These are phyloP conservation scores for Myxozyma geophila DNA, from an alignment of 805 yeast genomes.

Conservation along the genomic window DNA sequence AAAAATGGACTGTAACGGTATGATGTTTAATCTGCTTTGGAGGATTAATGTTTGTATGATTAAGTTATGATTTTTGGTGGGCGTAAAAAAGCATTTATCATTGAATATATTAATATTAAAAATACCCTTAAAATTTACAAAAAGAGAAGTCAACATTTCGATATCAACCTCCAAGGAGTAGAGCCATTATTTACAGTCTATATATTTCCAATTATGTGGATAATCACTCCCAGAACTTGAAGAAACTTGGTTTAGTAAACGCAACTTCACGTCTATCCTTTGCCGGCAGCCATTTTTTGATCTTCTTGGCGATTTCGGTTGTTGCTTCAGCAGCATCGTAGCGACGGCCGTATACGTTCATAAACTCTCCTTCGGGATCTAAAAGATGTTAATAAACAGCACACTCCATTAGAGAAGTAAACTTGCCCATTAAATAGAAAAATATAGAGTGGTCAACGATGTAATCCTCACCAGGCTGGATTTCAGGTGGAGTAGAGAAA, in stretches of 20 bases:
- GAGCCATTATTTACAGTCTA: neutral
- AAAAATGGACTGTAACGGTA: no score
- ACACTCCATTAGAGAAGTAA: neutral
- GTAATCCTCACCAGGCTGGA: constrained; percentile 95
- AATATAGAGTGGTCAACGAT: constrained; percentile 96
- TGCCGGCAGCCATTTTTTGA: constrained; percentile 73
- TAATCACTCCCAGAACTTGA: constrained; percentile 31
- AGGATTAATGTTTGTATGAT: neutral
- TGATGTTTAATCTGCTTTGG: neutral
- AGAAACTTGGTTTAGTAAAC: constrained; percentile 31
- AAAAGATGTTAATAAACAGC: neutral
- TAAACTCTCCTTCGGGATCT: constrained; percentile 95
- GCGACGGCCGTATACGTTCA: constrained; percentile 93
- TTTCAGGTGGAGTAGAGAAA: constrained; percentile 94
- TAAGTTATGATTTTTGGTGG: neutral
- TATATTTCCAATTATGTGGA: neutral
- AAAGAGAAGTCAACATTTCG: neutral
- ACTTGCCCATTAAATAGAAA: constrained; percentile 77
- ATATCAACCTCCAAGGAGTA: neutral
- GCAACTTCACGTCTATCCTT: constrained; percentile 22
- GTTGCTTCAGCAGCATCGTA: constrained; percentile 79
- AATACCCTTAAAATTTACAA: neutral
- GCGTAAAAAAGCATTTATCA: constrained; percentile 5
- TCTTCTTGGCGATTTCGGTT: constrained; percentile 72
- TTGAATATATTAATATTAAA: neutral